Conservation (phyloP, 2,329 filamentous ascomycete species). For the Verticillium nonalfalfae region DNA sequence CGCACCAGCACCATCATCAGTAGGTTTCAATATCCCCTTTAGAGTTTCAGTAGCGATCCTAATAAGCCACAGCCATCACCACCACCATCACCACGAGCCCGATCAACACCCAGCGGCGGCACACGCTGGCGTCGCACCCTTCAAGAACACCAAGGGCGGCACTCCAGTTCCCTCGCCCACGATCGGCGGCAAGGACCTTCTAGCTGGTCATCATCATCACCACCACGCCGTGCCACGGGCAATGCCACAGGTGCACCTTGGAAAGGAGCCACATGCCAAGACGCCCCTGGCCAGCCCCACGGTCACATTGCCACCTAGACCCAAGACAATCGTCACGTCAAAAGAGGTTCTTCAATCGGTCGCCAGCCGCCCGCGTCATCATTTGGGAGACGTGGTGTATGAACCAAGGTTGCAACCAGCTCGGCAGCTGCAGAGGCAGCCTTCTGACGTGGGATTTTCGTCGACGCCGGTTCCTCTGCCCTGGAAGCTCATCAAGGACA, state of each 20-base stretch:
- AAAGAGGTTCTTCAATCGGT: conserved; percentile 67
- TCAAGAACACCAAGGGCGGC: conserved; percentile 43
- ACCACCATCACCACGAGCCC: conserved; percentile 53
- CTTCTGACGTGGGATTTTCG: conserved; percentile 35
- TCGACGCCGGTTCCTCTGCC: conserved; percentile 68
- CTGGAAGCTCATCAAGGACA: conserved; percentile 61
- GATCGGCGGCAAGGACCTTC: conserved; percentile 11
- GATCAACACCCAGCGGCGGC: conserved; percentile 39
- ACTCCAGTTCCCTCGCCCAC: conserved; percentile 39
- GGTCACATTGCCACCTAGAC: conserved; percentile 47
- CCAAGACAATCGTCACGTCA: conserved; percentile 61
- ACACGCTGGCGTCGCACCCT: conserved; percentile 31
- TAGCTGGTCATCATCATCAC: conserved; percentile 37
- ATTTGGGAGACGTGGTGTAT: conserved; percentile 83
- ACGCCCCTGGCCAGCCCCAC: conserved; percentile 26
- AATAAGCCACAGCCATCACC: conserved; percentile 26
- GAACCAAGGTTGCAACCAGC: conserved; percentile 56
- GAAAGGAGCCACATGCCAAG: conserved; percentile 15
- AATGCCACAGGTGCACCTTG: conserved; percentile 13
- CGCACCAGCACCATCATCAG: conserved; percentile 52
- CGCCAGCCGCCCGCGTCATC: conserved; percentile 62
- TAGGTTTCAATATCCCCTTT: conserved; percentile 32
- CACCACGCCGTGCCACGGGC: conserved; percentile 37
- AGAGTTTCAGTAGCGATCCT: neutral
- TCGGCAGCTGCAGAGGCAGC: conserved; percentile 33